Evolutionary conservation across 2,329 filamentous ascomycete genomes (phyloP).

Genomic region (Colletotrichum godetiae): DNA sequence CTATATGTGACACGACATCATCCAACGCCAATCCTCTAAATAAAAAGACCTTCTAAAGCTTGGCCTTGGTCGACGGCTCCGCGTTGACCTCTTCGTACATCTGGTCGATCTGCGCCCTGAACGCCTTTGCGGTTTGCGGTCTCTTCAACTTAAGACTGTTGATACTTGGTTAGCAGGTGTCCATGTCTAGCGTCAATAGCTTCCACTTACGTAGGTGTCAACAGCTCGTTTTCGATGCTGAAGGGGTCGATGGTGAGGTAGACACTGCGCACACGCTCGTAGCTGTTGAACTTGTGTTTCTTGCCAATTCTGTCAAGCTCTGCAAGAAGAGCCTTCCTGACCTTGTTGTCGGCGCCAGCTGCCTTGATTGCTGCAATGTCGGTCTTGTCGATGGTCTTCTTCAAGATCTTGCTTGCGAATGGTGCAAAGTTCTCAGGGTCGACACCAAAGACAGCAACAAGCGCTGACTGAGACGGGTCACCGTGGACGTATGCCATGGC

Average conservation of each 20-base stretch:
- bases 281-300: slow-evolving; percentile 91
- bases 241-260: slow-evolving; percentile 89
- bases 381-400: slow-evolving; percentile 69
- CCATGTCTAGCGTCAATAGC: not conserved
- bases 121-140: slow-evolving; percentile 65
- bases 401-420: slow-evolving; percentile 82
- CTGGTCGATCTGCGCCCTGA: slow-evolving; percentile 62
- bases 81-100: slow-evolving; percentile 68
- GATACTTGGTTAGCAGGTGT: slow-evolving; percentile 37
- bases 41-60: slow-evolving; percentile 50
- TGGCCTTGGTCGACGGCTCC: slow-evolving; percentile 52
- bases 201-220: slow-evolving; percentile 83
- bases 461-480: slow-evolving; percentile 81
- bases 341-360: slow-evolving; percentile 74
- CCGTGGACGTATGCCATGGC: slow-evolving; percentile 91
- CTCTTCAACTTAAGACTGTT: slow-evolving; percentile 70
- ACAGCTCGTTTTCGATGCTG: slow-evolving; percentile 88
- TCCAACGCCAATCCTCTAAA: slow-evolving; percentile 14
- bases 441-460: slow-evolving; percentile 90
- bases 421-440: slow-evolving; percentile 86
- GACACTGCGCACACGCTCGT: slow-evolving; percentile 82
- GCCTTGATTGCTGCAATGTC: slow-evolving; percentile 76
- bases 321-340: slow-evolving; percentile 80
- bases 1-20: slow-evolving; percentile 13
- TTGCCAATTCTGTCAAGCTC: slow-evolving; percentile 82